Evolutionary conservation across 352 stramenopile genomes (phyloP).

Genomic region (Phytophthora meadii): DNA sequence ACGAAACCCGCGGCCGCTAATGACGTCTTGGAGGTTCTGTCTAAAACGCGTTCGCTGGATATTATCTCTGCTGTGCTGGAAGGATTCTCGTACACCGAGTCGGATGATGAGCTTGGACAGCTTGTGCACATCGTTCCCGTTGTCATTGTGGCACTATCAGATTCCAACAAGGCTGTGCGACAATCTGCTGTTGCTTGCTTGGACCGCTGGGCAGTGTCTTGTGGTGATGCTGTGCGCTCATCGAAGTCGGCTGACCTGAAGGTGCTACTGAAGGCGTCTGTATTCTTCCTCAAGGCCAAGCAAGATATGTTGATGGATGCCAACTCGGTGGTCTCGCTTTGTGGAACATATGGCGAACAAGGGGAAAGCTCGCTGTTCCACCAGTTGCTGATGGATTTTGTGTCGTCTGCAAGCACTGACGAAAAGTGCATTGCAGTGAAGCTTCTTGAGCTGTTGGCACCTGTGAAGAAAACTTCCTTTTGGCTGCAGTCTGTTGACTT

Average conservation of each 20-base stretch:
- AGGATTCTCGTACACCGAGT: constrained; percentile 44
- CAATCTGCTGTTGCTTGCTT: constrained; percentile 66
- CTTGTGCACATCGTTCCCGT: constrained; percentile 64
- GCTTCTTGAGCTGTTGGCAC: constrained; percentile 64
- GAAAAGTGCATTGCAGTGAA: constrained; percentile 61
- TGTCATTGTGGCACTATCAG: constrained; percentile 70
- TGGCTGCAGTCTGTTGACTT: constrained; percentile 77
- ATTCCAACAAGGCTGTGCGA: constrained; percentile 56
- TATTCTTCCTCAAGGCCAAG: constrained; percentile 67
- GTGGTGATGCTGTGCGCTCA: constrained; percentile 26
- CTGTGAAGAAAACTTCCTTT: constrained; percentile 56
- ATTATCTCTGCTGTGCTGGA: constrained; percentile 76
- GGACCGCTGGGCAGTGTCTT: constrained; percentile 57
- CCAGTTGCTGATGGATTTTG: constrained; percentile 56
- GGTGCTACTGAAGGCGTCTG: constrained; percentile 36
- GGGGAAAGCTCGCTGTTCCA: constrained; percentile 45
- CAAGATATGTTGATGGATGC: constrained; percentile 83
- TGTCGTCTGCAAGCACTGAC: constrained; percentile 51
- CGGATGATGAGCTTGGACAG: constrained; percentile 49
- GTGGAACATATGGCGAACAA: constrained; percentile 47
- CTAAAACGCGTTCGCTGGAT: constrained; percentile 69
- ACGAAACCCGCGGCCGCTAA: constrained; percentile 23
- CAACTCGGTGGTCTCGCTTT: constrained; percentile 60
- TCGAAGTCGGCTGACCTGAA: constrained; percentile 38
- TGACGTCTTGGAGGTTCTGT: constrained; percentile 56